Evolutionary conservation across 192 early-diverging fungal species (phyloP), one percentile per base, ranked within the genome.

Genomic region (Backusella morwellensis): DNA sequence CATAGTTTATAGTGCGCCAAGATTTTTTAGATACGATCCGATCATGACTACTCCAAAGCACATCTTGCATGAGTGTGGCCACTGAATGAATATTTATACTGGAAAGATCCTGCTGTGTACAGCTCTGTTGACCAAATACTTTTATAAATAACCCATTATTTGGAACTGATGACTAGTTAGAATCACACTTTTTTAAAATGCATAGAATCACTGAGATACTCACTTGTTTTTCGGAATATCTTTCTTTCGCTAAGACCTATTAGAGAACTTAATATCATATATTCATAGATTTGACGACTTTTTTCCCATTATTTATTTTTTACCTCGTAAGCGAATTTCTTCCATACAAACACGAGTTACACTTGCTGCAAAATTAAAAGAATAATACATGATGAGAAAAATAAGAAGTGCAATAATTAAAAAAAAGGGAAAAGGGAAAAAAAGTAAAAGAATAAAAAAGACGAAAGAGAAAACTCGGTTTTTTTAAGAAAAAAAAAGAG

Each of bases 1-100:
- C 72, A 63, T 81, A 81, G 59, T 81, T 81, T 32, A 81, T 81
- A 17, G 34, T 73, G 21, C 80, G 71, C 80, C 80, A 81, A 29
- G 71, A 42, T 56, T 81, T 81, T 63, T 77, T 76, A 29, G 80
- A 70, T 42, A 81, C 56, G 35, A 81, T 81, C 5, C 80, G 56
- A 19, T 81, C 75, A 23, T 73, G 75, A 47, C 75, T 77, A 26
- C 75, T 36, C 80, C 75, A 77, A 23, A 81, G 75, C 9, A 77
- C 76, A 70, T 77, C 80, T 41, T 77, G 75, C 75, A 81, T 76
- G 35, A 81, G 44, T 6, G 80, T 81, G 14, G 80, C 80, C 19
- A 81, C 72, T 8, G 75, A 72, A 41, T 81, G 74, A 42, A 81
- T 74, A 68, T 70, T 73, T 26, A 72, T 66, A 59, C 35, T 50